Evolutionary conservation across 2,329 filamentous ascomycete genomes (phyloP).

Genomic region (Hawksworthiomyces lignivorus): DNA sequence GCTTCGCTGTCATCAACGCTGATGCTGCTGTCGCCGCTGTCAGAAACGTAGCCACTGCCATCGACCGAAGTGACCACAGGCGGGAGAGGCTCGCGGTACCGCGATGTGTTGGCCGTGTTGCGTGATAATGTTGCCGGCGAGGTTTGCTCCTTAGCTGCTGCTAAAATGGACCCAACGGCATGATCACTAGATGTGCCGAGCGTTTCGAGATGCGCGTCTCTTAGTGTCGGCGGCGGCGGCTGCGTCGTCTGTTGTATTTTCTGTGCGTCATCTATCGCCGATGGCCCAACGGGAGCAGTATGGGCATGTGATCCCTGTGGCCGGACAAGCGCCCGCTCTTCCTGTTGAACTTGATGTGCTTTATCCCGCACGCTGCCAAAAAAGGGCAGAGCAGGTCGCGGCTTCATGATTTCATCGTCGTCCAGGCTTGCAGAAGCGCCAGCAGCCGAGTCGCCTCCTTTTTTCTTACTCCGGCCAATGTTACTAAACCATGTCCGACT

Average conservation of each 20-base stretch:
- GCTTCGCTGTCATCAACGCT: slow-evolving; percentile 18
- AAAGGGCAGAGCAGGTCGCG: slow-evolving; percentile 63
- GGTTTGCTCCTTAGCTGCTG: slow-evolving; percentile 46
- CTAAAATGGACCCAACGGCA: slow-evolving; percentile 46
- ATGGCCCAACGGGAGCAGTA: too few species aligned
- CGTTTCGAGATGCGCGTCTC: slow-evolving; percentile 23
- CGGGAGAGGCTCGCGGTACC: slow-evolving; percentile 57
- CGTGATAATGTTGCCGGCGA: slow-evolving; percentile 33
- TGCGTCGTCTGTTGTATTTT: too few species aligned
- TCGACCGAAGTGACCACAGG: slow-evolving; percentile 65
- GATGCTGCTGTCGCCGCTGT: slow-evolving; percentile 33
- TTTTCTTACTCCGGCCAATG: slow-evolving; percentile 42
- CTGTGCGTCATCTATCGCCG: too few species aligned
- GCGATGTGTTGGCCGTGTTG: slow-evolving; percentile 48
- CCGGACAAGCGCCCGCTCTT: slow-evolving; percentile 52
- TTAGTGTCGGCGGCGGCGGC: slow-evolving; percentile 19
- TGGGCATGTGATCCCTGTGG: slow-evolving; percentile 32
- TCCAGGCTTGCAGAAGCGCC: slow-evolving; percentile 27
- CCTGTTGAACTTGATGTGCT: slow-evolving; percentile 41
- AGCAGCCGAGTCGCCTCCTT: too few species aligned
- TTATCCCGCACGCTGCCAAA: slow-evolving; percentile 68
- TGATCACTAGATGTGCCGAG: slow-evolving; percentile 53
- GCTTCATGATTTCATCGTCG: slow-evolving; percentile 63
- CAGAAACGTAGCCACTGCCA: slow-evolving; percentile 55
- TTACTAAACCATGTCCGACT: slow-evolving; percentile 46